Conservation (phyloP, 306 rosid species). For the Mimosa pudica region DNA sequence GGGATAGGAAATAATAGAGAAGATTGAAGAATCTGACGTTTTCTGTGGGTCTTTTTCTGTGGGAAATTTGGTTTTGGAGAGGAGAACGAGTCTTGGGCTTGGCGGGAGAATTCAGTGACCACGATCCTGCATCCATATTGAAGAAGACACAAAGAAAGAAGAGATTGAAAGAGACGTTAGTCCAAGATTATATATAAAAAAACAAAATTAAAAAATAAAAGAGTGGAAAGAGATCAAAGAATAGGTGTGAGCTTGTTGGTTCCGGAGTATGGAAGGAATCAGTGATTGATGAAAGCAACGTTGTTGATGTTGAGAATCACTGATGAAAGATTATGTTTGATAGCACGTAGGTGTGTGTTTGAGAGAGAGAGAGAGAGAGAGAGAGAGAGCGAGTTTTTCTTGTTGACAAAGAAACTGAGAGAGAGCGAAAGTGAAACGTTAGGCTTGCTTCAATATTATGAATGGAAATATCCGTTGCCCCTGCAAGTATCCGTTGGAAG, state of each 20-base stretch:
- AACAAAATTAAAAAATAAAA: background rate
- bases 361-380: background rate
- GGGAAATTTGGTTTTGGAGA: constrained; percentile 16
- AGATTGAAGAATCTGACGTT: constrained; percentile 15
- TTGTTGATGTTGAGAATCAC: background rate
- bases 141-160: background rate
- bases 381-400: background rate
- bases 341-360: background rate
- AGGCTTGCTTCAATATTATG: background rate
- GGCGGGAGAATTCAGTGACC: constrained; percentile 16
- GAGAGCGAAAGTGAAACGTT: background rate
- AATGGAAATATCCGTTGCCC: constrained; percentile 11
- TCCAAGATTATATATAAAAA: background rate
- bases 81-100: constrained; percentile 27
- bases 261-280: background rate
- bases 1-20: background rate
- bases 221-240: background rate
- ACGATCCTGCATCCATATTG: constrained; percentile 35
- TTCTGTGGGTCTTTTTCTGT: constrained; percentile 21
- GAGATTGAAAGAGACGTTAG: background rate
- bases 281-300: background rate
- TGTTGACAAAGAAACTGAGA: background rate
- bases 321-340: background rate
- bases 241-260: constrained; percentile 14
- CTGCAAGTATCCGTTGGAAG: no score